A percentile compares a stretch with the other conserved stretches of the same genome.
Evolutionary conservation across 768 basidiomycete genomes (phyloP).

Genomic region (Sporobolomyces roseus): DNA sequence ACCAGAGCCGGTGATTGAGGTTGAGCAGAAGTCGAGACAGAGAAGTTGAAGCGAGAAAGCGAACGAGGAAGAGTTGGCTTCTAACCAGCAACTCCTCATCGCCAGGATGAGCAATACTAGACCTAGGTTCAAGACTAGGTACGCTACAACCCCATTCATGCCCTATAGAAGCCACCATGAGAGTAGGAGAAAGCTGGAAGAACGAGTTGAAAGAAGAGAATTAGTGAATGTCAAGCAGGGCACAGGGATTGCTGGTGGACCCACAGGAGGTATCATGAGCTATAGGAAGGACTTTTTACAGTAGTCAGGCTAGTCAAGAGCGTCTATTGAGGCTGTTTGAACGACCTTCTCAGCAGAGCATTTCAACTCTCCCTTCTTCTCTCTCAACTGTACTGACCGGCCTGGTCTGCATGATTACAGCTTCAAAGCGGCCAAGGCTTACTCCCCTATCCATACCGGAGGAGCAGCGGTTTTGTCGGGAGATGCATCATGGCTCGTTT

Average conservation of each 20-base stretch:
- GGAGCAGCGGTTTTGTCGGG: conserved; percentile 75
- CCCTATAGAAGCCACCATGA: neutral
- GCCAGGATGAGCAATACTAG: conserved; percentile 12
- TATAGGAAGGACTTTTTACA: too few relatives aligned
- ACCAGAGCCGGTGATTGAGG: neutral
- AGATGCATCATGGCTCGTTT: conserved; percentile 75
- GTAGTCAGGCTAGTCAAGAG: too few relatives aligned
- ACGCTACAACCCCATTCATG: neutral
- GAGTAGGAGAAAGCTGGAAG: neutral
- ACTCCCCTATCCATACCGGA: conserved; percentile 59
- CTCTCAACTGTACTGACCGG: neutral
- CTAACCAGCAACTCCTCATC: too few relatives aligned
- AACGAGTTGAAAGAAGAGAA: too few relatives aligned
- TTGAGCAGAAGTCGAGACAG: neutral
- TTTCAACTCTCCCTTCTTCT: neutral
- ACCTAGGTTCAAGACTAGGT: conserved; percentile 24
- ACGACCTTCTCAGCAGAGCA: too few relatives aligned
- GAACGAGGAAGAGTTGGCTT: neutral
- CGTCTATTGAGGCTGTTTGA: too few relatives aligned
- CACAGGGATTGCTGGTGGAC: too few relatives aligned
- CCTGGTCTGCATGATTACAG: neutral
- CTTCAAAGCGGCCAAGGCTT: conserved; percentile 41
- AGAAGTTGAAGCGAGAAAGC: neutral
- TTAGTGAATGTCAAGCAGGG: too few relatives aligned
- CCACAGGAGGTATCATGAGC: too few relatives aligned